These are phyloP conservation scores for Bryopsis sp. DNA, from an alignment of 139 green algal genomes.

Conservation along the genomic window DNA sequence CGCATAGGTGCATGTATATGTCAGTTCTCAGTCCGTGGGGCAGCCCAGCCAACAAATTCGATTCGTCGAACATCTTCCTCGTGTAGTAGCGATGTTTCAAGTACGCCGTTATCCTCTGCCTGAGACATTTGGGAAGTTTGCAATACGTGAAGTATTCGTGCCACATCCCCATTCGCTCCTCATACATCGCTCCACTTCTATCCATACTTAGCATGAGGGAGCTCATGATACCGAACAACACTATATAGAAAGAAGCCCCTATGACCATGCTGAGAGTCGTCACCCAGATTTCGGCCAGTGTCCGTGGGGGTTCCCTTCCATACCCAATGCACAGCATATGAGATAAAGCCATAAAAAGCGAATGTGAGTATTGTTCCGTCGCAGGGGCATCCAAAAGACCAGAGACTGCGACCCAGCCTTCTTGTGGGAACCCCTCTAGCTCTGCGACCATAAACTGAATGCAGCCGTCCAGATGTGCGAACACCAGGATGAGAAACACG, in stretches of 20 bases:
- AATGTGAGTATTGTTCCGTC: conserved; percentile 23
- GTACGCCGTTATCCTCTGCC: conserved; percentile 10
- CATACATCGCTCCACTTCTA: conserved; percentile 25
- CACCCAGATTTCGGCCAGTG: conserved; percentile 26
- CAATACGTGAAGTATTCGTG: conserved; percentile 12
- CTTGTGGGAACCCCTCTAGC: conserved; percentile 25
- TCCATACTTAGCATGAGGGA: conserved; percentile 28
- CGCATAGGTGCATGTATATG: conserved; percentile 31
- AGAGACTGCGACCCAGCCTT: conserved; percentile 27
- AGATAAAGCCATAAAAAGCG: conserved; percentile 27
- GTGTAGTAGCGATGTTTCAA: conserved; percentile 17
- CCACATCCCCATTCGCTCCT: conserved; percentile 31
- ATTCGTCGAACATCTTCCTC: conserved; percentile 18
- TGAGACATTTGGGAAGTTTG: not conserved
- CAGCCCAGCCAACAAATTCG: conserved; percentile 10
- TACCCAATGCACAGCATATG: conserved; percentile 37
- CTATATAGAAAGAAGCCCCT: conserved; percentile 34
- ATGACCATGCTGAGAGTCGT: conserved; percentile 28
- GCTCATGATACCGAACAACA: conserved; percentile 37
- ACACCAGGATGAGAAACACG: conserved; percentile 24
- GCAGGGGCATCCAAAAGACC: conserved; percentile 12
- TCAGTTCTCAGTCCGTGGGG: conserved; percentile 29
- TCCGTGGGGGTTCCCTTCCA: conserved; percentile 19
- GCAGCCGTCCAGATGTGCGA: conserved; percentile 39
- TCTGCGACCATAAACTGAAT: conserved; percentile 28